A percentile compares a stretch with the other conserved stretches of the same genome.
Conservation (phyloP, 176 grass and related monocot genomes). For the Metroxylon sagu region DNA sequence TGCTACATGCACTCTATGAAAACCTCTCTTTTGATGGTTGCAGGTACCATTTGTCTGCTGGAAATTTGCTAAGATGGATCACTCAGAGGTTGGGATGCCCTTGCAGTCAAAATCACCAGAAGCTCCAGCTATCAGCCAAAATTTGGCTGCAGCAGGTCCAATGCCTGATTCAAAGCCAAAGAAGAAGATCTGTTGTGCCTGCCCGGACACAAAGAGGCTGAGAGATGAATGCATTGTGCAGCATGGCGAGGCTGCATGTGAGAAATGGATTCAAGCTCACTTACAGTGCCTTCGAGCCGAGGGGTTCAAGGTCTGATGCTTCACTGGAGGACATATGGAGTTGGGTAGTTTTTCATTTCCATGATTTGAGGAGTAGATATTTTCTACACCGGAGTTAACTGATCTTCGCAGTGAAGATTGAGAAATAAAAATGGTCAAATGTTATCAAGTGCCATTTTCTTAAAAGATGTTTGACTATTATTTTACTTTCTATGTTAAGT, state of each 20-base stretch:
- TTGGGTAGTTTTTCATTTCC: no score
- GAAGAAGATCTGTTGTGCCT: constrained; percentile 89
- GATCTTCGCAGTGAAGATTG: no score
- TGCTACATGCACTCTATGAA: no score
- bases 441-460: no score
- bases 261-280: constrained; percentile 77
- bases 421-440: no score
- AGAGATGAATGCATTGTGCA: constrained; percentile 79
- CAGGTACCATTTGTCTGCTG: no score
- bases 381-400: no score
- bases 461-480: no score
- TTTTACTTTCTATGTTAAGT: no score
- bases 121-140: constrained; percentile 19
- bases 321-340: not conserved
- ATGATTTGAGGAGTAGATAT: no score
- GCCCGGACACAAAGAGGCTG: constrained; percentile 84
- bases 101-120: constrained; percentile 1
- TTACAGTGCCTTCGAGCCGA: constrained; percentile 57
- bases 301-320: constrained; percentile 73
- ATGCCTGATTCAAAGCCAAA: constrained; percentile 45
- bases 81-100: constrained; percentile 15
- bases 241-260: constrained; percentile 61
- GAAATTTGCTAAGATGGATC: constrained; percentile 15
- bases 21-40: no score
- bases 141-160: constrained; percentile 5